A percentile compares a stretch with the other conserved stretches of the same genome.
These are phyloP conservation scores for Periconia macrospinosa DNA, from an alignment of 2,329 filamentous ascomycete species.

Conservation along the genomic window DNA sequence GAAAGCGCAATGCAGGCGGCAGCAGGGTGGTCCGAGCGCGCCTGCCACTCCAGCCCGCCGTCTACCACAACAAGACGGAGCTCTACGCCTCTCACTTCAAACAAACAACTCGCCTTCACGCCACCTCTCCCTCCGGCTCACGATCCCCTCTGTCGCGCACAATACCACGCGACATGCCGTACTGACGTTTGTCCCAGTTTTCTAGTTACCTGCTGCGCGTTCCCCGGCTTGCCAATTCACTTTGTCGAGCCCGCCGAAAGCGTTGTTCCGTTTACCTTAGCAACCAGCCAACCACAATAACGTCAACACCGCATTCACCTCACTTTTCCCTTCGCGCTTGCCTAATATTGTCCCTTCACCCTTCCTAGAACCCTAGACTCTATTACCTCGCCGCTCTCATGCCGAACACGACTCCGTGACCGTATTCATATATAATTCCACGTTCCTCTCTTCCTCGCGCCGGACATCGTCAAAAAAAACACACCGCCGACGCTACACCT, in stretches of 20 bases:
- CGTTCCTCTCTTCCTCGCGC: slow-evolving; percentile 7
- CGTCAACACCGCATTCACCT: slow-evolving; percentile 15
- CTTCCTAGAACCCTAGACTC: background rate
- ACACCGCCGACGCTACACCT: slow-evolving; percentile 19
- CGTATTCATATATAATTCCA: slow-evolving; percentile 1
- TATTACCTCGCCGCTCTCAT: slow-evolving; percentile 25
- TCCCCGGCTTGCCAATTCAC: slow-evolving; percentile 38
- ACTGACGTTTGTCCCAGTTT: slow-evolving; percentile 8
- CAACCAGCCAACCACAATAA: slow-evolving; percentile 22
- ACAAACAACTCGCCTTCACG: slow-evolving; percentile 11
- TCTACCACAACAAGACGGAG: slow-evolving; percentile 25
- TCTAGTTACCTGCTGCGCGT: slow-evolving; percentile 15
- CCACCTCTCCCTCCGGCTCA: slow-evolving; percentile 11
- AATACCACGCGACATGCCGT: slow-evolving; percentile 17
- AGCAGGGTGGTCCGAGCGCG: slow-evolving; percentile 6
- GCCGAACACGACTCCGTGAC: slow-evolving; percentile 18
- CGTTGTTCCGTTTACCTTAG: slow-evolving; percentile 28
- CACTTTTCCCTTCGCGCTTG: slow-evolving; percentile 10
- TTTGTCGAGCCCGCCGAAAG: slow-evolving; percentile 40
- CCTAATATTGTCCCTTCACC: too few relatives aligned
- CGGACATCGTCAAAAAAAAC: slow-evolving; percentile 9
- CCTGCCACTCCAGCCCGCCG: slow-evolving; percentile 14
- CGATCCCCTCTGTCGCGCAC: slow-evolving; percentile 6
- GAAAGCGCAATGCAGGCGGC: slow-evolving; percentile 1
- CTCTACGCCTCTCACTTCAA: slow-evolving; percentile 21